phyloP scores from a whole-genome alignment of 495 filamentous ascomycete species.

The Xylaria venustula region DNA sequence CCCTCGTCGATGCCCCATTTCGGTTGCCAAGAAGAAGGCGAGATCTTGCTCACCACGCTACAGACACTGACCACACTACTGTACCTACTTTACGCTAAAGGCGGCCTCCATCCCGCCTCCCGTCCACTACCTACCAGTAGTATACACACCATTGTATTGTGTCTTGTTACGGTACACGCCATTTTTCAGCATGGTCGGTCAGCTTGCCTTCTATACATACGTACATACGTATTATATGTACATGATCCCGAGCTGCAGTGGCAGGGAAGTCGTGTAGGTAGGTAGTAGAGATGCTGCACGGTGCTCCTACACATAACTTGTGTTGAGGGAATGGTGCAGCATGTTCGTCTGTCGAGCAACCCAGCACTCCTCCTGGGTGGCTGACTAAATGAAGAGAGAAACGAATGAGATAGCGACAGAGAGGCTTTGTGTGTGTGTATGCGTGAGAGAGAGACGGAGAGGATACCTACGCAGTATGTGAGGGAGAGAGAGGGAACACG shows the following conservation, averaged over 20 bases:
- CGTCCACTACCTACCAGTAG: neutral
- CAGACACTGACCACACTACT: too few relatives aligned
- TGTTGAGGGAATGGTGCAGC: neutral
- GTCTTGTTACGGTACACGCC: neutral
- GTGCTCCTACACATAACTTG: neutral
- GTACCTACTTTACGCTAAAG: neutral
- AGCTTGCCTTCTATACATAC: too few relatives aligned
- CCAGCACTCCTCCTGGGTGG: too few relatives aligned
- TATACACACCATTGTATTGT: too few relatives aligned
- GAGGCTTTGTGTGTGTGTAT: too few relatives aligned
- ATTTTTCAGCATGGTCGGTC: neutral
- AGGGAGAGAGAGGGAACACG: neutral
- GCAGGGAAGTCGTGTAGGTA: slow-evolving; percentile 1
- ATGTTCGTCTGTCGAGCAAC: too few relatives aligned
- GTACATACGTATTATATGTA: too few relatives aligned
- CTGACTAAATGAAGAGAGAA: too few relatives aligned
- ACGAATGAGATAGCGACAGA: too few relatives aligned
- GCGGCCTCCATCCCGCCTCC: slow-evolving; percentile 3
- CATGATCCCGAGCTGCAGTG: neutral
- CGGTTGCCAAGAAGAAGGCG: slow-evolving; percentile 6
- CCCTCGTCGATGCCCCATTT: neutral
- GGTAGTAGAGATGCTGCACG: too few relatives aligned
- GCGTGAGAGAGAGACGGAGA: too few relatives aligned
- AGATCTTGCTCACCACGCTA: slow-evolving; percentile 11
- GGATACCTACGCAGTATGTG: too few relatives aligned